Percentiles rank a stretch among this genome's conserved stretches.
These are phyloP conservation scores for Glaciozyma martinii DNA, from an alignment of 768 basidiomycete species.

Conservation along the genomic window DNA sequence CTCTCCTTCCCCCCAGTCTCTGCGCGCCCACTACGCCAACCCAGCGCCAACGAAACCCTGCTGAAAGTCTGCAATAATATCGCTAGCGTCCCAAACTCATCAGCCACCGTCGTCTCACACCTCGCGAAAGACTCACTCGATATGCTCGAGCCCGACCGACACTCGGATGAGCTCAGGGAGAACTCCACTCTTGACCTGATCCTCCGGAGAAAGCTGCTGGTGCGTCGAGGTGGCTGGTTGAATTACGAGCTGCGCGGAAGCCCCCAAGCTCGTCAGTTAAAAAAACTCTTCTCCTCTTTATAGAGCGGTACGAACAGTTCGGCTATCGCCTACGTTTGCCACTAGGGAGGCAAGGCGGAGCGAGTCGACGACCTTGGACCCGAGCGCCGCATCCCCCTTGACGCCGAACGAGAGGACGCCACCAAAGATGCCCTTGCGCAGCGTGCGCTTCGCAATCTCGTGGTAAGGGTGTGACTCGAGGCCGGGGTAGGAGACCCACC, in stretches of 20 bases:
- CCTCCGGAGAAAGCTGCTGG: conserved; percentile 54
- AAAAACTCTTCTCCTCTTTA: background rate
- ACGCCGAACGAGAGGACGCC: conserved; percentile 64
- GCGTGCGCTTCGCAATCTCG: conserved; percentile 45
- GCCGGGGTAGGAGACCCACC: conserved; percentile 64
- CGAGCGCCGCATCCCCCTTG: conserved; percentile 22
- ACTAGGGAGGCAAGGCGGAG: conserved; percentile 58
- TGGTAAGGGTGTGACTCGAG: conserved; percentile 56
- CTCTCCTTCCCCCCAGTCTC: no score
- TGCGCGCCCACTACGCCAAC: no score
- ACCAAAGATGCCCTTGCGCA: conserved; percentile 44
- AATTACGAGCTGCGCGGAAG: background rate
- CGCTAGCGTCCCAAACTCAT: no score
- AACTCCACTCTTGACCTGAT: conserved; percentile 43
- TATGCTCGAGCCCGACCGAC: conserved; percentile 34
- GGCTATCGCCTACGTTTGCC: conserved; percentile 44
- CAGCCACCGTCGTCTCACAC: no score
- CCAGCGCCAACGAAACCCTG: conserved; percentile 36
- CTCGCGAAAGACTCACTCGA: conserved; percentile 18
- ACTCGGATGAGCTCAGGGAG: conserved; percentile 62
- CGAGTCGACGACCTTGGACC: conserved; percentile 52
- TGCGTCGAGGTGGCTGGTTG: conserved; percentile 68
- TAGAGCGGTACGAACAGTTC: conserved; percentile 47
- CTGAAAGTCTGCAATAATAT: conserved; percentile 46
- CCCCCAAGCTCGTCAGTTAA: conserved; percentile 44